These are phyloP conservation scores for Acorus gramineus DNA, from an alignment of 106 monocot species.

Conservation along the genomic window DNA sequence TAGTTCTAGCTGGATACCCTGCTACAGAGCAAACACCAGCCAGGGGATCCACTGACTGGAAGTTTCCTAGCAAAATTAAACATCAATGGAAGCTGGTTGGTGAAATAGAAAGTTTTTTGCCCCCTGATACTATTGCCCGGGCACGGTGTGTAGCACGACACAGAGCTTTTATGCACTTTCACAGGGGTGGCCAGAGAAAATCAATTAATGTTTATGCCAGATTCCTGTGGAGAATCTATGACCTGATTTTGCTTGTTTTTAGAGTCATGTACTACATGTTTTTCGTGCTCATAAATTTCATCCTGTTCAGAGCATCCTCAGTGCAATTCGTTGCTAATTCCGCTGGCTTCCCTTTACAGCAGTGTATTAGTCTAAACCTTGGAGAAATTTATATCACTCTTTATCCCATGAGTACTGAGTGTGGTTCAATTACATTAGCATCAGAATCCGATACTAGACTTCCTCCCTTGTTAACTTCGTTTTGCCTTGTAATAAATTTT, in stretches of 20 bases:
- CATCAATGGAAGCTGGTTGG: constrained; percentile 19
- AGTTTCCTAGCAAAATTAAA: constrained; percentile 18
- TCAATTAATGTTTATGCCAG: constrained; percentile 4
- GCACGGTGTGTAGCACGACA: constrained; percentile 60
- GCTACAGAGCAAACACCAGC: constrained; percentile 13
- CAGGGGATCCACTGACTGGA: constrained; percentile 12
- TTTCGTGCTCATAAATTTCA: constrained; percentile 3
- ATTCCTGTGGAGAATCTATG: constrained; percentile 22
- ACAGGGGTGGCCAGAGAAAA: constrained; percentile 14
- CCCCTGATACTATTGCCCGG: constrained; percentile 43
- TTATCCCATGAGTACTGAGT: constrained; percentile 5
- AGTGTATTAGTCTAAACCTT: constrained; percentile 31
- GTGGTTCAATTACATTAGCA: constrained; percentile 5
- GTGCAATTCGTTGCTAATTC: constrained; percentile 4
- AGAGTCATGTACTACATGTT: constrained; percentile 26
- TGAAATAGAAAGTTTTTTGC: constrained; percentile 50
- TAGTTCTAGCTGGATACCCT: constrained; percentile 36
- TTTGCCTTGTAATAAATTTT: constrained; percentile 33
- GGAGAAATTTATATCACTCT: constrained; percentile 38
- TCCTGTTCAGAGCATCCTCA: constrained; percentile 5
- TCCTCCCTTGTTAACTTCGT: constrained; percentile 13
- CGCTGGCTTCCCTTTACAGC: constrained; percentile 3
- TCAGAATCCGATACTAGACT: constrained; percentile 1
- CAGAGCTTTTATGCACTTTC: constrained; percentile 4
- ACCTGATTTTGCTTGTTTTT: constrained; percentile 25